Base-by-base conservation (phyloP, 768 basidiomycete genomes). In the Leccinellum luteum region DNA sequence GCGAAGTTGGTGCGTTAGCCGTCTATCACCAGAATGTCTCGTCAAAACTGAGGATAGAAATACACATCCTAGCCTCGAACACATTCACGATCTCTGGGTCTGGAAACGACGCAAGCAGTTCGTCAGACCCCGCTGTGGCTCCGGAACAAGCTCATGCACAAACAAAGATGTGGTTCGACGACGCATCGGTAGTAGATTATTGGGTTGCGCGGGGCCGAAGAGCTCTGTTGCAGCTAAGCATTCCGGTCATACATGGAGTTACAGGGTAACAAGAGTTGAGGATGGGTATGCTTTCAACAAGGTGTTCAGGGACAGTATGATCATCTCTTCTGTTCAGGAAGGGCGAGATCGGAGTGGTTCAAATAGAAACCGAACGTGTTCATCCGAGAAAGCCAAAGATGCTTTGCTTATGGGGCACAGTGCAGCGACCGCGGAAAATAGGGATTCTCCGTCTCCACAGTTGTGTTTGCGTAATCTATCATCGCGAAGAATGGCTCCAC, bases 191-290 rank as follows among this genome's bases (percentile, higher is more conserved):
- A 9, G 32, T 84, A 56, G 52, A 57, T 15, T 75, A 76, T 60
- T 89, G 88, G 88, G 82, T 78, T 1, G 61, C 61, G 35, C 69
- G 74, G 13, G 88, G 88, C 5, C 74, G 80, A 21, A 64, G 62
- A 48, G 81, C 82, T n/a, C 66, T 87, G 54, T 66, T 68, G 4
- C 75, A 66, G 58, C 66, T 89, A 32, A 78, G 75, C 10, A 81
- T 89, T 41, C 72, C 74, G 21, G 66, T 77, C 3, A 67, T 67
- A 30, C 76, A 77, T 66, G 86, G 85, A 0, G 66, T 83, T 14
- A 68, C 61, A 6, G 64, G 60, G 41, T 68, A 67, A 25, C 30
- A n/a, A 7, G 3, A 3, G 12, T 15, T 50, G 27, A 56, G 35
- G 31, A 25, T 48, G 53, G n/a, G 38, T 56, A 49, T 50, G 38